Evolutionary conservation across 2,329 filamentous ascomycete species (phyloP), one percentile per base, ranked within the genome.

Genomic region (Fusarium pilosicola): DNA sequence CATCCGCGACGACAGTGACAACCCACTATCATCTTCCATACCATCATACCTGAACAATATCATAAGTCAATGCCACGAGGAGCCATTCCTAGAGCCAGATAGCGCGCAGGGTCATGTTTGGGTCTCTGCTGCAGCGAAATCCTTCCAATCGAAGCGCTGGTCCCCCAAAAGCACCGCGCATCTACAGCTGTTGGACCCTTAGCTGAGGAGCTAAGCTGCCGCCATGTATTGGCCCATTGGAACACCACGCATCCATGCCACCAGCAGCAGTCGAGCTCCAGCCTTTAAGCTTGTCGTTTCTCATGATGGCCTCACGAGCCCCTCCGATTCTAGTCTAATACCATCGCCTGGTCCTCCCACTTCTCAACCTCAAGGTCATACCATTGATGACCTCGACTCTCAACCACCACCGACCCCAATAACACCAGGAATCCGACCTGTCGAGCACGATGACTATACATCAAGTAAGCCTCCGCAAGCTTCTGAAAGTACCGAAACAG

Each of bases 201-300:
- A 69, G 72, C 75, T 77, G 74, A 76, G 72, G 75, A 74, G 76
- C 71, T 74, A 74, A 73, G 71, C 74, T 68, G 70, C 66, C 80
- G 86, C 85, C 87, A 97, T 96, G 94, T 97, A 97, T 88, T 97
- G 94, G 94, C 94, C 94, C 80, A 90, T 95, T 83, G 94, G 93
- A 83, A 93, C 93, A 81, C 93, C 94, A 80, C 91, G 92, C 82
- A 91, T 95, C 82, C 96, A 94, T 86, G 92, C 93, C 80, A 93
- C 93, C 77, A 93, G 88, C 85, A 93, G 90, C 84, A 89, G 88
- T 79, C 87, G 87, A 81, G 83, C 86, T 75, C 83, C 86, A 62
- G 82, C 84, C 63, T 82, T 86, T 74, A 87, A 85, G 70, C 80
- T 87, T 65, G 84, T 87, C 71, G 83, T 89, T 70, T 89, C 88